These are phyloP conservation scores for Lachancea sp. DNA, from an alignment of 805 yeast species.

Conservation along the genomic window DNA sequence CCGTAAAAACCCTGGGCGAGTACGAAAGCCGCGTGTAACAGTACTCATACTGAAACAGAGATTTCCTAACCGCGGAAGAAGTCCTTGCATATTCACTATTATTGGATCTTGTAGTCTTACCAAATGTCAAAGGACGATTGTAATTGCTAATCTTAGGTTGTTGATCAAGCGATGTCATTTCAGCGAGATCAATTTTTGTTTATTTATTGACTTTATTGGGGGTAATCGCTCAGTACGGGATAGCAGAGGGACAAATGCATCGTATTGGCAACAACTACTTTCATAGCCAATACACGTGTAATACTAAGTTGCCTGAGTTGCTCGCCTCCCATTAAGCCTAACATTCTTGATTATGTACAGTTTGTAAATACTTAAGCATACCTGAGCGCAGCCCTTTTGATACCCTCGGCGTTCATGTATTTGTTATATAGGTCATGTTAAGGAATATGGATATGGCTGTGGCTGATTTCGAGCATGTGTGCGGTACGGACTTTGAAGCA, in stretches of 20 bases:
- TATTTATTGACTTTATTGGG: not conserved
- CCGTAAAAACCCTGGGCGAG: not conserved
- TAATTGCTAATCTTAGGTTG: not conserved
- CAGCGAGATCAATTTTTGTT: not conserved
- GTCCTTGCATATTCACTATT: not conserved
- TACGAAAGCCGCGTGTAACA: not conserved
- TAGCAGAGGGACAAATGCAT: not conserved
- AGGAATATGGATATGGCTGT: conserved; percentile 1
- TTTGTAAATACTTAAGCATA: not conserved
- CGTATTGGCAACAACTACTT: too few species aligned
- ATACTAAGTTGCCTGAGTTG: too few species aligned
- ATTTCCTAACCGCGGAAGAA: not conserved
- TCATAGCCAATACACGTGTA: too few species aligned
- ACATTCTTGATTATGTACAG: conserved; percentile 3
- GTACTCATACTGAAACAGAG: not conserved
- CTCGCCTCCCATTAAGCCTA: too few species aligned
- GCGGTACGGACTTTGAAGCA: too few species aligned
- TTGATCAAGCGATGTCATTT: not conserved
- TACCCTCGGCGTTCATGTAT: not conserved
- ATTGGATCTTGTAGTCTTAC: too few species aligned
- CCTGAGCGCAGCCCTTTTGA: not conserved
- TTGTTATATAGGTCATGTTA: not conserved
- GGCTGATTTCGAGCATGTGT: not conserved
- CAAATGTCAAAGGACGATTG: too few species aligned
- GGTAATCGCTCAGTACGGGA: not conserved